Conservation (phyloP, 208 protist species). For the Acanthamoeba castellanii region DNA sequence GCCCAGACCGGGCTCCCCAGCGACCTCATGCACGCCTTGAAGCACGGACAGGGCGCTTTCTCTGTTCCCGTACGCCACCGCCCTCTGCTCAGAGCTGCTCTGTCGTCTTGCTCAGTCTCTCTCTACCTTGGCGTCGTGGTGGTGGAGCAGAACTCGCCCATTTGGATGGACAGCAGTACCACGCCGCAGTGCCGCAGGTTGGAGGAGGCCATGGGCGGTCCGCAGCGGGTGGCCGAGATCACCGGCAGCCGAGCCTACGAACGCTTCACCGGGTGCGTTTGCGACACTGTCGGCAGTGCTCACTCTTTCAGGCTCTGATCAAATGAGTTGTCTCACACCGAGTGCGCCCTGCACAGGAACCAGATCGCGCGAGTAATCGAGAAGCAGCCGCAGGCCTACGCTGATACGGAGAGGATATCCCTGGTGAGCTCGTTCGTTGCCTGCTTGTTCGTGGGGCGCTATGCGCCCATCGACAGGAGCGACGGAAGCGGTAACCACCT, state of each 20-base stretch:
- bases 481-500: slow-evolving; percentile 76
- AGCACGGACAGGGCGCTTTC: slow-evolving; percentile 13
- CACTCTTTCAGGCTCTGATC: background rate
- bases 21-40: background rate
- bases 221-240: slow-evolving; percentile 74
- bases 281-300: background rate
- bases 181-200: slow-evolving; percentile 79
- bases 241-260: slow-evolving; percentile 81
- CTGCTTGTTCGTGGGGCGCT: slow-evolving; percentile 80
- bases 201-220: slow-evolving; percentile 80
- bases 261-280: slow-evolving; percentile 82
- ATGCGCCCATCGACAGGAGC: slow-evolving; percentile 83
- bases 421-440: slow-evolving; percentile 86
- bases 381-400: slow-evolving; percentile 51
- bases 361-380: slow-evolving; percentile 82
- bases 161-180: slow-evolving; percentile 89
- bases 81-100: background rate
- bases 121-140: background rate
- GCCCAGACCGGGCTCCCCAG: background rate
- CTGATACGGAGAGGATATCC: slow-evolving; percentile 80
- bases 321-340: background rate
- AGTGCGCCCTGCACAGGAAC: background rate
- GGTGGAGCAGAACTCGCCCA: slow-evolving; percentile 77
- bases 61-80: slow-evolving; percentile 16
- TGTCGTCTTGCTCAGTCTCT: background rate